phyloP scores from a whole-genome alignment of 164 flowering plant genomes.

The Chloranthus sessilifolius region DNA sequence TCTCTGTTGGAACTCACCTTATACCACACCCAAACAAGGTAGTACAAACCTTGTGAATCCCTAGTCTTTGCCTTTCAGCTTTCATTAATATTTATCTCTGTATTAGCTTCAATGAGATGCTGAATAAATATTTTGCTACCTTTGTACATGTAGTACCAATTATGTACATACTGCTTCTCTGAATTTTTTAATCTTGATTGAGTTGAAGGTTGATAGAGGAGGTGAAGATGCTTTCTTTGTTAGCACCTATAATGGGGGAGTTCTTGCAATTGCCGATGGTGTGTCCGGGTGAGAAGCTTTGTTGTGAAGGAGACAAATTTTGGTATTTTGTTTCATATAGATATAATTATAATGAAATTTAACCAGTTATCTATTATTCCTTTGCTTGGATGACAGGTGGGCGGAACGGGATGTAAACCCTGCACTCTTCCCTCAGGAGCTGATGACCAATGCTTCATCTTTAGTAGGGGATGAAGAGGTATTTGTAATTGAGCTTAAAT shows the following conservation, averaged over 20 bases:
- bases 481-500: background rate
- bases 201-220: conserved; percentile 66
- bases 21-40: conserved; percentile 95
- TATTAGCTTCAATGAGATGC: background rate
- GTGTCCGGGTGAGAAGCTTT: conserved; percentile 71
- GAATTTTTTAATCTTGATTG: background rate
- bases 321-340: background rate
- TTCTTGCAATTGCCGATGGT: conserved; percentile 90
- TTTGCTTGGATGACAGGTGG: conserved; percentile 50
- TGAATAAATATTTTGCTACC: background rate
- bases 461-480: conserved; percentile 68
- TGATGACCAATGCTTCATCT: conserved; percentile 62
- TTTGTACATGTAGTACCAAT: background rate
- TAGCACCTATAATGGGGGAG: conserved; percentile 66
- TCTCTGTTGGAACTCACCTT: conserved; percentile 69
- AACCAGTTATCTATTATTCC: too few species aligned
- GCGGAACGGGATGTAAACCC: conserved; percentile 85
- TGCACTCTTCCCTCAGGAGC: conserved; percentile 63
- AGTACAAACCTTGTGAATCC: conserved; percentile 1
- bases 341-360: too few species aligned
- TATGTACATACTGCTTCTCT: background rate
- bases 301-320: background rate
- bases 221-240: conserved; percentile 95
- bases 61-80: background rate
- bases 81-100: background rate